Percentiles rank a stretch among this genome's conserved stretches.
Evolutionary conservation across 441 rosid species (phyloP).

Genomic region (Geranium incanum): DNA sequence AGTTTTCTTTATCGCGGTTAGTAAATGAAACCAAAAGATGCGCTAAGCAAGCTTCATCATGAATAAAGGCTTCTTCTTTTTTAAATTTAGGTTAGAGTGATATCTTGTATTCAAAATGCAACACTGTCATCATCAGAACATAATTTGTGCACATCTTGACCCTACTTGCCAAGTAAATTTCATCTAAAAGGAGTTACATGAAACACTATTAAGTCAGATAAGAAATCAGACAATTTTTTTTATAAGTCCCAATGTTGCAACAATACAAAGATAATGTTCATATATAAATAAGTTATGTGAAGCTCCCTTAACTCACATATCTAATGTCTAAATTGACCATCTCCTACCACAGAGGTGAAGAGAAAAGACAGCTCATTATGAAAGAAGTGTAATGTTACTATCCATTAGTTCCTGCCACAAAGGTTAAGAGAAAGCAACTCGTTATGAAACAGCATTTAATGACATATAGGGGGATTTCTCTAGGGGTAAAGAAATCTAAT

Average conservation of each 20-base stretch:
- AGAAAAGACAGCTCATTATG: conserved; percentile 10
- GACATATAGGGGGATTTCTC: neutral
- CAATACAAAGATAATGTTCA: conserved; percentile 2
- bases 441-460: conserved; percentile 1
- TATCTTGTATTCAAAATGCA: neutral
- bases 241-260: neutral
- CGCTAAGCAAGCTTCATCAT: conserved; percentile 1
- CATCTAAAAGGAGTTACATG: conserved; percentile 2
- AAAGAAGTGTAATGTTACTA: conserved; percentile 8
- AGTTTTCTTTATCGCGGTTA: conserved; percentile 7
- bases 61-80: neutral
- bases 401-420: conserved; percentile 4
- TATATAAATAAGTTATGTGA: neutral
- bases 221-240: neutral
- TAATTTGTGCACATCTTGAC: neutral
- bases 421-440: conserved; percentile 8
- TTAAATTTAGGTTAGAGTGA: neutral
- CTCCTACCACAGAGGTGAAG: conserved; percentile 11
- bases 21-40: conserved; percentile 4
- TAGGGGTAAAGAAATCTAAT: neutral
- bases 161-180: neutral
- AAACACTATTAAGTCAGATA: neutral
- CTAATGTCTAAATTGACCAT: conserved; percentile 5
- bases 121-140: neutral
- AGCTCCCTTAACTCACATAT: neutral